Base-by-base conservation (phyloP, 768 basidiomycete genomes). In the Podaxis sp. region DNA sequence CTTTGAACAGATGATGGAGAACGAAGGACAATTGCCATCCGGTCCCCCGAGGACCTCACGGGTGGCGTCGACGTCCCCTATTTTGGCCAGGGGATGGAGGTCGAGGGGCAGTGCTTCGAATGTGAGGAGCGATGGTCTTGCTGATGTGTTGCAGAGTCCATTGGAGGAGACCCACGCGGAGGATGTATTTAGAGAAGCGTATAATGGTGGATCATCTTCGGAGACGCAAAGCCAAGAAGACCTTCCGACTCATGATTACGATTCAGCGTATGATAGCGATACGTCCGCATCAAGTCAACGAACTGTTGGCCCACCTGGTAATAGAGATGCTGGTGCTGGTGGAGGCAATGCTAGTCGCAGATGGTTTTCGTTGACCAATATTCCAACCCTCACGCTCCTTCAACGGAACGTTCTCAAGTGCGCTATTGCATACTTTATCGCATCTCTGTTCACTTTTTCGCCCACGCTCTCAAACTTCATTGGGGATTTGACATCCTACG, bases 401-500 rank as follows among this genome's bases (percentile, higher is more conserved):
- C 80, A 87, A 61, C 83, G 84, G 44, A 93, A 92, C 69, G 84
- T 97, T 49, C 75, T 96, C 66, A 98, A 99, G 77, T 99, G 97
- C 76, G 83, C 88, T 2, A 78, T 98, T 17, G 92, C 96, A 0
- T 99, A 99, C 74, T 86, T 93, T 67, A 75, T 98, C 58, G 95
- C 84, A 4, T 94, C 92, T 0, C 79, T 98, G 11, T 99, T 99
- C 82, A 99, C 97, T 1, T 99, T 94, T 71, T 87, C 87, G 3
- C 88, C 92, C 0, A 77, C 79, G 26, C 80, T 99, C 12, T 88
- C 95, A 9, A 79, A 80, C 7, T 74, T 92, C 53, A 82, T 96
- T 64, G 82, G 87, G 3, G 84, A 87, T 70, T 66, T 88, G 65
- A 77, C 84, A 6, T 78, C 83, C 3, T 78, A 82, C 68, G 79